These are phyloP conservation scores for Trichoderma cornu-damae DNA, from an alignment of 2,329 filamentous ascomycete genomes.

Conservation along the genomic window DNA sequence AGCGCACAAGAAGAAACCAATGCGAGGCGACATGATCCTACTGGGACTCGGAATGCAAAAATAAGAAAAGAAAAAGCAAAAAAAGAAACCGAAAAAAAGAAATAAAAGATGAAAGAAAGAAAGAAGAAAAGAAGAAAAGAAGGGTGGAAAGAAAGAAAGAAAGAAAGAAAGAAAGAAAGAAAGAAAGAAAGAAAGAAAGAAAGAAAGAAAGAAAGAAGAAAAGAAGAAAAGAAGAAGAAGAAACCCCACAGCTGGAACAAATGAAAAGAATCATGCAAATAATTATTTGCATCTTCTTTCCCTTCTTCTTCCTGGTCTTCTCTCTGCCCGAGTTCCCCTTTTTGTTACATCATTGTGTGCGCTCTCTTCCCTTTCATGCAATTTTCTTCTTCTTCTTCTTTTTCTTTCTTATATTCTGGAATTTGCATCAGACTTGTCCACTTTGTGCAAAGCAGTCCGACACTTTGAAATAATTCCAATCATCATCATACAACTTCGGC, in stretches of 20 bases:
- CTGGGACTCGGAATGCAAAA: not conserved
- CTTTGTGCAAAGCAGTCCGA: slow-evolving; percentile 4
- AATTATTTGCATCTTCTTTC: slow-evolving; percentile 8
- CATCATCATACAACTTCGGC: slow-evolving; percentile 13
- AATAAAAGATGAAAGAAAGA: not conserved
- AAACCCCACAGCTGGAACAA: no score
- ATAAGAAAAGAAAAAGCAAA: not conserved
- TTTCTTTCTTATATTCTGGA: slow-evolving; percentile 2
- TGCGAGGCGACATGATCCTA: slow-evolving; percentile 2
- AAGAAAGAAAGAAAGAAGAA: not conserved
- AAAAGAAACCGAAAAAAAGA: not conserved
- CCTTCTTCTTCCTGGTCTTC: not conserved
- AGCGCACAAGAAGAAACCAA: not conserved
- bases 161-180: not conserved
- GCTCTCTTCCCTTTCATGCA: slow-evolving; percentile 6
- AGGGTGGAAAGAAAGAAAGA: not conserved
- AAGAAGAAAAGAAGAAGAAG: not conserved
- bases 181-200: not conserved
- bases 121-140: not conserved
- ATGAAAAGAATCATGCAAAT: slow-evolving; percentile 8
- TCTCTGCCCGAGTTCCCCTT: not conserved
- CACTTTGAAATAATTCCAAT: slow-evolving; percentile 18
- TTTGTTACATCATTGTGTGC: slow-evolving; percentile 1
- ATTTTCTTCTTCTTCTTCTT: not conserved
- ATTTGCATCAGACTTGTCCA: slow-evolving; percentile 1